Evolutionary conservation across 805 yeast species (phyloP).

Genomic region (Kuraishia hungarica): DNA sequence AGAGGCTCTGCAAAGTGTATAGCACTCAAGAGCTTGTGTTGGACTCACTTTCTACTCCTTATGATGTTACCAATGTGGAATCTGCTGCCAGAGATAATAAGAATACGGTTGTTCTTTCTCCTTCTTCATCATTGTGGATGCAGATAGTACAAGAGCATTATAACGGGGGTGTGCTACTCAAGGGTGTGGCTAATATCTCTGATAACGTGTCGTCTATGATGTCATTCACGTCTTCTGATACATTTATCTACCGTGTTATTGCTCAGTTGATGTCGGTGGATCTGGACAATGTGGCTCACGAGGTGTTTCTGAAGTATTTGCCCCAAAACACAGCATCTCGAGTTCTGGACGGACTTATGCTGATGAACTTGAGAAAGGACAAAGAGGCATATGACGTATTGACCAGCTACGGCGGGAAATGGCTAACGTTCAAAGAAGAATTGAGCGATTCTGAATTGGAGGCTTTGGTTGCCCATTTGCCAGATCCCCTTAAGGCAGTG

Average conservation of each 20-base stretch:
- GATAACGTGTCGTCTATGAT: slow-evolving; percentile 10
- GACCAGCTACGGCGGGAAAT: slow-evolving; percentile 15
- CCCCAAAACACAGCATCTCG: slow-evolving; percentile 12
- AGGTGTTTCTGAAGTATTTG: slow-evolving; percentile 11
- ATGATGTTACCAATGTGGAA: not conserved
- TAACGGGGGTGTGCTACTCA: slow-evolving; percentile 16
- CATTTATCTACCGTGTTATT: slow-evolving; percentile 13
- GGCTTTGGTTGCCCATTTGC: not conserved
- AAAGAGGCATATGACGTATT: slow-evolving; percentile 23
- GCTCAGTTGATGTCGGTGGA: slow-evolving; percentile 13
- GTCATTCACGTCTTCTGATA: slow-evolving; percentile 6
- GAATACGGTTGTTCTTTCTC: not conserved
- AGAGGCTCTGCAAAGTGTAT: slow-evolving; percentile 9
- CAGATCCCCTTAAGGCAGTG: slow-evolving; percentile 10
- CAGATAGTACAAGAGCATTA: slow-evolving; percentile 5
- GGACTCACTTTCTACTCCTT: slow-evolving; percentile 4
- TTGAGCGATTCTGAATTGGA: not conserved
- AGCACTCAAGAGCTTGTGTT: slow-evolving; percentile 7
- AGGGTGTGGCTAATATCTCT: slow-evolving; percentile 15
- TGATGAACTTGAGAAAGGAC: slow-evolving; percentile 15
- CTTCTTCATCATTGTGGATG: not conserved
- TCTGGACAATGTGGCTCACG: slow-evolving; percentile 5
- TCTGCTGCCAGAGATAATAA: not conserved
- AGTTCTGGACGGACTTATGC: slow-evolving; percentile 18
- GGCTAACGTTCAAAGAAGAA: slow-evolving; percentile 14